Conservation (phyloP, 495 filamentous ascomycete genomes). For the Rusavskia elegans region DNA sequence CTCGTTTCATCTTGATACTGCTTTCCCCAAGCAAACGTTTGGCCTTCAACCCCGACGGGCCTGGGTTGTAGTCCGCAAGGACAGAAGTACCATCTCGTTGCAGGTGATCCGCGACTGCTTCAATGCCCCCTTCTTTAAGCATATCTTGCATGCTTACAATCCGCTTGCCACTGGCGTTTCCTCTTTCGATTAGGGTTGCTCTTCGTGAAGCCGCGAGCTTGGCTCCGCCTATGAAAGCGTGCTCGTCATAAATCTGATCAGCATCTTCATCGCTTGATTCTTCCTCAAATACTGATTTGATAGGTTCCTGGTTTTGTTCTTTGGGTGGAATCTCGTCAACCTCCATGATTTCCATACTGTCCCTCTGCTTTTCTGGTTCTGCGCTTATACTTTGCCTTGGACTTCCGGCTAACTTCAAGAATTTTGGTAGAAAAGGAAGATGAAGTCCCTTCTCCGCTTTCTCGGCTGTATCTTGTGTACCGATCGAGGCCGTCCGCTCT, state of each 20-base stretch:
- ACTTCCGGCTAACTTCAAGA: not conserved
- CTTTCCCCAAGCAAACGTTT: not conserved
- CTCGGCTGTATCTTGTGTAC: slow-evolving; percentile 1
- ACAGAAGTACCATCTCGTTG: not conserved
- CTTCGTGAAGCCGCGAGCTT: not conserved
- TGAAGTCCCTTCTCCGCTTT: slow-evolving; percentile 2
- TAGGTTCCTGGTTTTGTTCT: not conserved
- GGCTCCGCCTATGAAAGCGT: not conserved
- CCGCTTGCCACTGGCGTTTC: not conserved
- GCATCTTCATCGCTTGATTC: not conserved
- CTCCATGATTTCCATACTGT: not conserved
- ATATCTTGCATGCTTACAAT: not conserved
- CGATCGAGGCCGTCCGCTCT: not conserved
- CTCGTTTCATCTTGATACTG: slow-evolving; percentile 1
- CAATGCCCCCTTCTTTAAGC: not conserved
- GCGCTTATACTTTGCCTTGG: not conserved
- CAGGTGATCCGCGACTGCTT: not conserved
- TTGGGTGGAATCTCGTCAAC: not conserved
- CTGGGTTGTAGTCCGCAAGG: not conserved
- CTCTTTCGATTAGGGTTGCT: not conserved
- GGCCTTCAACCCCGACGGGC: not conserved
- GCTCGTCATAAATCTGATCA: not conserved
- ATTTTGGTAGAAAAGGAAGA: slow-evolving; percentile 8
- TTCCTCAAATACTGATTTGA: not conserved
- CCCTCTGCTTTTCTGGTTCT: not conserved